Evolutionary conservation across 116 monocot genomes (phyloP), one percentile per base, ranked within the genome.

Genomic region (Zostera marina): DNA sequence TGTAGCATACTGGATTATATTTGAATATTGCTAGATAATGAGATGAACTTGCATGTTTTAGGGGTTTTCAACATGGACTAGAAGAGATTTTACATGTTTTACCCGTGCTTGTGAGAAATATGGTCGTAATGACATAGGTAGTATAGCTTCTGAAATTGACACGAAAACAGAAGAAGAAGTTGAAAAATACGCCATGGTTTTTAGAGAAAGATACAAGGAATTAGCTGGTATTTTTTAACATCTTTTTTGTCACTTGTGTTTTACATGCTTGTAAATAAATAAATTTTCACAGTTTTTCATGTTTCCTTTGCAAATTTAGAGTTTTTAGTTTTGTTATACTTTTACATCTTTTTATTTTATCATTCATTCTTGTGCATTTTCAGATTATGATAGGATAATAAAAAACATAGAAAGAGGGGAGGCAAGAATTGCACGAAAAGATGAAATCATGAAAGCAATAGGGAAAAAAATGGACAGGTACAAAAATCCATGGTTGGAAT

Each of bases 351-450:
- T 24, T 9, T 10, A 41, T 51, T 52, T 21, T 20, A 17, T 16
- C 53, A 14, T 54, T n/a, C 60, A 63, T 47, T 12, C 41, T 65
- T 24, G 9, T 48, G 13, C 56, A 11, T n/a, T 32, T 62, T 11
- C 63, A 98, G 98, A 98, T 65, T 98, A 86, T 74, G 98, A 98
- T 42, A 72, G 98, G 47, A 89, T 90, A 62, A 83, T 98, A 6
- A 98, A 98, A 66, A 98, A 74, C 22, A 98, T 98, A 71, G 98
- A 98, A 81, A 89, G 83, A 70, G 98, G 98, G 43, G 98, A 98
- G 59, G 98, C 90, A 55, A 80, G 98, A 62, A 98, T 98, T 9
- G 78, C 90, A 3, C 68, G 98, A 9, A 98, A 83, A 68, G 98
- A 98, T 73, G 98, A 98, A 72, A 98, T 98, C 63, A 98, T 89